Evolutionary conservation across 306 rosid genomes (phyloP), one percentile per base, ranked within the genome.

Genomic region (Acacia acuminata): DNA sequence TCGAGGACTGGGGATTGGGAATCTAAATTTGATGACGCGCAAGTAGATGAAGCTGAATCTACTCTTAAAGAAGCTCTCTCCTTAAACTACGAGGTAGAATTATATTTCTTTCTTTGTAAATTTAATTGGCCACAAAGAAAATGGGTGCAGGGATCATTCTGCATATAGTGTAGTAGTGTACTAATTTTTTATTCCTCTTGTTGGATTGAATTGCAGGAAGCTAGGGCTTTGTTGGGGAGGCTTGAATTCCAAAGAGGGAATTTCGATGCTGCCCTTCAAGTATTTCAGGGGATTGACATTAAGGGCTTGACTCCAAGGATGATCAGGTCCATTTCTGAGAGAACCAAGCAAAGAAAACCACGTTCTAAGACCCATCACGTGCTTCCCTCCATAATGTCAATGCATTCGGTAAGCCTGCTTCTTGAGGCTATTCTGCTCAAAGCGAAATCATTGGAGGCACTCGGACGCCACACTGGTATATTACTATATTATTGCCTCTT

Each of bases 161-260:
- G 71, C 70, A 13, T 30, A 32, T 3, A 30, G 43, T 30, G 4
- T 42, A 71, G 16, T 3, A 30, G 43, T 30, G 4, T 42, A 71
- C 45, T 61, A 66, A 8, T 77, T 12, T 71, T 77, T 25, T 32
- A 80, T 80, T 22, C 60, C 48, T 45, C 38, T 61, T 27, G 27
- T 25, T 61, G 45, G 44, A 60, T 3, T 81, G 87, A 53, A 64
- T 67, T 88, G 47, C 87, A 96, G 98, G 99, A 96, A 89, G 98
- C 99, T 36, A 79, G 99, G 77, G 98, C 99, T 53, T 83, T 96
- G 89, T 45, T 96, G 90, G 99, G 99, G 86, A 94, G 97, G 88
- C 97, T 96, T 73, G 98, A 96, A 77, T 96, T 82, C 86, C 99
- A 94, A 68, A 94, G 96, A 85, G 97, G 97, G 85, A 96, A 94